Base-by-base conservation (phyloP, 1,284 basidiomycete genomes). In the Trametes pubescens region DNA sequence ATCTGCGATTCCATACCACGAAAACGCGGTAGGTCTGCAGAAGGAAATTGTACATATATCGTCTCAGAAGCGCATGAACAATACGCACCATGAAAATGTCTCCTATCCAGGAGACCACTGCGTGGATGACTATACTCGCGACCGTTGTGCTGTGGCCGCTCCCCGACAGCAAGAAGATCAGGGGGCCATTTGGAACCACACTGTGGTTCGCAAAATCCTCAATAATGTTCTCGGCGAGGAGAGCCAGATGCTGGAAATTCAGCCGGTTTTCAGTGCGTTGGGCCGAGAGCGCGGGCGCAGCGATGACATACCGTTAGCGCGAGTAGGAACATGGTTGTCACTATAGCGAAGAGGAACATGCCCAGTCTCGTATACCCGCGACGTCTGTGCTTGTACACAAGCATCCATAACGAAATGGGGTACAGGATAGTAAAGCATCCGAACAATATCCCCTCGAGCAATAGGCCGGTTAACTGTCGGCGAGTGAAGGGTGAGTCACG, bases 321-420 rank as follows among this genome's bases (percentile, higher is more conserved):
- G 16, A 55, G 53, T 7, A 32, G 7, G 7, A 46, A 13, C 29
- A 55, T 55, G 29, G 16, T 16, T 4, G 29, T 55, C 21, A 34
- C 21, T 13, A 55, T 46, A 4, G 38, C 24, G n/a, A 43, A 43
- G 26, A 55, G 26, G 26, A 40, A 44, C 10, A 55, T 32, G 1
- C 40, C 40, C 22, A 44, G 18, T 26, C 29, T 44, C 10, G 35
- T 18, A 9, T 10, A 46, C 14, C 40, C 14, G 29, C 29, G 26
- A 21, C 26, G 43, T 18, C 43, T 44, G 22, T 24, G 26, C 26
- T 29, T 43, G 38, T 38, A 51, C 14, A 51, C 32, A 9, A 59
- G 51, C 35, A 59, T 46, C 58, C 58, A 59, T 22, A 59, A 16
- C 26, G 58, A 34, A 24, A 59, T 52, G n/a, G 34, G 53, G 29